phyloP scores from a whole-genome alignment of 2,329 filamentous ascomycete genomes.

The Talaromyces sp. region DNA sequence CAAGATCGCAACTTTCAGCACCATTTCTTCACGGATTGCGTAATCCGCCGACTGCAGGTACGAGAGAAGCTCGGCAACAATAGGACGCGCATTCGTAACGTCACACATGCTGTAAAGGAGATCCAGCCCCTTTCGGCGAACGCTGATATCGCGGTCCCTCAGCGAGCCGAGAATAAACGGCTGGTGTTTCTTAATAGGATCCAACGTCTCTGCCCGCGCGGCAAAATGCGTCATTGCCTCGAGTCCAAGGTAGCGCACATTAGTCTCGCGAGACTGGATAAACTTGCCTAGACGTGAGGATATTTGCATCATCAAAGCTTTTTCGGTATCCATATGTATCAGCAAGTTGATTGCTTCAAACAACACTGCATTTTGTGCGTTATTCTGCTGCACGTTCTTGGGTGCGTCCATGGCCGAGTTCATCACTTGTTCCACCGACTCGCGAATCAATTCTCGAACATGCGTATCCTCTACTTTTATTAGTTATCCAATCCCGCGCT shows the following conservation, averaged over 20 bases:
- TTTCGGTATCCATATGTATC: conserved; percentile 94
- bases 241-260: conserved; percentile 89
- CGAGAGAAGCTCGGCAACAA: conserved; percentile 87
- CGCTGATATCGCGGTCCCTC: conserved; percentile 93
- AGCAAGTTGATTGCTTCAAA: conserved; percentile 99
- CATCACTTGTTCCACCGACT: conserved; percentile 85
- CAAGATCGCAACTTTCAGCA: conserved; percentile 94
- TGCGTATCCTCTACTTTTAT: conserved; percentile 76
- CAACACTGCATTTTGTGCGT: conserved; percentile 93
- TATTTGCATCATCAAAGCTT: conserved; percentile 92
- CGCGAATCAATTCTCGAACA: conserved; percentile 83
- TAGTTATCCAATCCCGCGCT: neutral
- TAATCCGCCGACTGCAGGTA: conserved; percentile 97
- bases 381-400: conserved; percentile 99
- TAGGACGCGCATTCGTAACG: conserved; percentile 83
- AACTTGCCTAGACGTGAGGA: conserved; percentile 87
- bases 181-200: conserved; percentile 97
- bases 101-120: conserved; percentile 99
- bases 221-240: conserved; percentile 99
- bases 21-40: conserved; percentile 98
- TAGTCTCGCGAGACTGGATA: conserved; percentile 94
- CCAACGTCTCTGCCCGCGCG: conserved; percentile 85
- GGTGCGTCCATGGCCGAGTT: conserved; percentile 88
- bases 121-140: conserved; percentile 90
- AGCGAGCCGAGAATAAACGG: conserved; percentile 91